A percentile compares a stretch with the other conserved stretches of the same genome.
These are phyloP conservation scores for Triangularia setosa DNA, from an alignment of 2,329 filamentous ascomycete species.

Conservation along the genomic window DNA sequence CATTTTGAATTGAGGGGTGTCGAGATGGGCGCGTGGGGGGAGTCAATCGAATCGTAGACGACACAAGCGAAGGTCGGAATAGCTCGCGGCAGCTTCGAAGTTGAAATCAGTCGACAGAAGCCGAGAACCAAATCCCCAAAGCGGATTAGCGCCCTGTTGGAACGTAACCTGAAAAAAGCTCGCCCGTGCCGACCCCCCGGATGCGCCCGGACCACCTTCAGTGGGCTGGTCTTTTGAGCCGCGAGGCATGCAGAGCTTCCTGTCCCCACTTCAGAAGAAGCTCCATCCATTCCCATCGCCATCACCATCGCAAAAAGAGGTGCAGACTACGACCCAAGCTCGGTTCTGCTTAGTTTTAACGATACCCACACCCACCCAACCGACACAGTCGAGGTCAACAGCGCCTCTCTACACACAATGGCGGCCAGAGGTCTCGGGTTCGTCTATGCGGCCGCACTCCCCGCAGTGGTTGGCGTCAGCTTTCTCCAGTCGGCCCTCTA, in stretches of 20 bases:
- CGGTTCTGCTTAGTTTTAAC: not conserved
- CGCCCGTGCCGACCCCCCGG: constrained; percentile 8
- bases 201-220: constrained; percentile 8
- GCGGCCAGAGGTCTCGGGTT: constrained; percentile 22
- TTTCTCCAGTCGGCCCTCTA: constrained; percentile 79
- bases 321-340: constrained; percentile 5
- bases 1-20: constrained; percentile 35
- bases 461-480: constrained; percentile 63
- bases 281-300: constrained; percentile 18
- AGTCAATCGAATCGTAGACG: constrained; percentile 29
- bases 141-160: constrained; percentile 18
- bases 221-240: not conserved
- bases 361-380: not conserved
- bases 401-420: constrained; percentile 15
- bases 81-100: constrained; percentile 26
- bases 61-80: constrained; percentile 21
- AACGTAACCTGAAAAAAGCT: constrained; percentile 20
- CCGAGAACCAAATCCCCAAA: constrained; percentile 26
- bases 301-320: constrained; percentile 6
- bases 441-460: constrained; percentile 48
- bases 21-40: constrained; percentile 27
- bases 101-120: constrained; percentile 31
- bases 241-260: not conserved
- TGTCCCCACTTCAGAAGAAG: constrained; percentile 22
- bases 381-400: not conserved